These are phyloP conservation scores for Hansfordia pulvinata DNA, from an alignment of 2,329 filamentous ascomycete genomes.

Conservation along the genomic window DNA sequence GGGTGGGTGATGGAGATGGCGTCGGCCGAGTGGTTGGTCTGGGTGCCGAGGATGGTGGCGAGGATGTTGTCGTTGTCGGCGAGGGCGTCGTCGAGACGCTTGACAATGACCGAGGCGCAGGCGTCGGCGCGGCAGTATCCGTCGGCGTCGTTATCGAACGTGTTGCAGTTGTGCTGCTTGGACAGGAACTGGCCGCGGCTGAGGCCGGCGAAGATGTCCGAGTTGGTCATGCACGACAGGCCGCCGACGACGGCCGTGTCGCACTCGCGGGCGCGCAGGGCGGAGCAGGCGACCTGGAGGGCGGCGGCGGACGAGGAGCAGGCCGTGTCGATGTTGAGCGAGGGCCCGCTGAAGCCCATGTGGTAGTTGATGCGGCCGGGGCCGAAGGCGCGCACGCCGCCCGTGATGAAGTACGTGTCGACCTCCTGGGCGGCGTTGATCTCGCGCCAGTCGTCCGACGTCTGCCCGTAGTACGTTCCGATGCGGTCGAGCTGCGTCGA, in stretches of 20 bases:
- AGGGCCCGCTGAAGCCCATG: constrained; percentile 24
- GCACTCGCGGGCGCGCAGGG: constrained; percentile 62
- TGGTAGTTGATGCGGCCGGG: constrained; percentile 33
- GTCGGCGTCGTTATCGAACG: constrained; percentile 68
- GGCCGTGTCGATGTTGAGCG: constrained; percentile 24
- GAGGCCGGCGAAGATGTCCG: constrained; percentile 65
- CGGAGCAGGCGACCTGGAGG: constrained; percentile 41
- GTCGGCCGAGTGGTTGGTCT: constrained; percentile 72
- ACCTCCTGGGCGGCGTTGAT: constrained; percentile 58
- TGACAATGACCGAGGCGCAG: constrained; percentile 62
- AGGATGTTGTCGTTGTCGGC: constrained; percentile 65
- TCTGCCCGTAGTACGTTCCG: constrained; percentile 64
- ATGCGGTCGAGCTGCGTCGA: constrained; percentile 50
- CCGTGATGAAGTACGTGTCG: constrained; percentile 40
- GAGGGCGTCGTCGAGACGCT: constrained; percentile 66
- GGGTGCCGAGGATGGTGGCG: constrained; percentile 61
- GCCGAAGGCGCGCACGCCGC: constrained; percentile 33
- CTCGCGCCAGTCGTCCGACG: constrained; percentile 67
- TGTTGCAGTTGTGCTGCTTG: constrained; percentile 64
- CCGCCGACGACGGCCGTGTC: constrained; percentile 74
- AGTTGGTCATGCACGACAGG: constrained; percentile 65
- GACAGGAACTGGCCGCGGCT: constrained; percentile 68
- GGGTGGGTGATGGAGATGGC: constrained; percentile 76
- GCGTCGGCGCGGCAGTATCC: constrained; percentile 74
- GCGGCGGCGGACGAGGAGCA: constrained; percentile 24